Percentiles rank a stretch among this genome's conserved stretches.
Evolutionary conservation across 495 filamentous ascomycete species (phyloP).

Genomic region (Sphaerosporella brunnea): DNA sequence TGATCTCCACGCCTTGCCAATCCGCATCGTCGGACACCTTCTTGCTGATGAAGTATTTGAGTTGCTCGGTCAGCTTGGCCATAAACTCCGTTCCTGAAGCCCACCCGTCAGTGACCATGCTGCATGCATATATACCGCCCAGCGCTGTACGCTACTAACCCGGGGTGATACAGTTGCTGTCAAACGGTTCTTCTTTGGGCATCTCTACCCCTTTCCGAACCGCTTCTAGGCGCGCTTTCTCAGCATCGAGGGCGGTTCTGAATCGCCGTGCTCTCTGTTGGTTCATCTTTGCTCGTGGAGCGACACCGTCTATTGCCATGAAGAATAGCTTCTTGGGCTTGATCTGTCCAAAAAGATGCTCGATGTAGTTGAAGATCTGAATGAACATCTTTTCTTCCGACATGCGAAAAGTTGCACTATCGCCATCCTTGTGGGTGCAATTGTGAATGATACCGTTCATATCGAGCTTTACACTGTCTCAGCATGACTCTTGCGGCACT

Average conservation of each 20-base stretch:
- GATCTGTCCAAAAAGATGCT: conserved; percentile 96
- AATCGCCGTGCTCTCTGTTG: conserved; percentile 94
- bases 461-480: conserved; percentile 40
- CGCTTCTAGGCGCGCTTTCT: conserved; percentile 76
- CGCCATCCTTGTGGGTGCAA: conserved; percentile 84
- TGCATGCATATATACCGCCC: no score
- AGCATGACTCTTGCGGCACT: background rate
- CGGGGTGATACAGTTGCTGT: conserved; percentile 98
- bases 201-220: conserved; percentile 73
- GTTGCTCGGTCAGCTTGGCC: conserved; percentile 79
- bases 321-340: conserved; percentile 97
- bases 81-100: conserved; percentile 72
- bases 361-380: conserved; percentile 98
- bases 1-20: conserved; percentile 90
- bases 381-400: conserved; percentile 99
- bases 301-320: conserved; percentile 97
- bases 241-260: conserved; percentile 70
- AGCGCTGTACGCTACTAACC: conserved; percentile 34
- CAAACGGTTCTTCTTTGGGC: conserved; percentile 88
- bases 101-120: background rate
- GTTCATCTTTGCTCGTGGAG: conserved; percentile 98
- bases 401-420: conserved; percentile 78
- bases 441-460: conserved; percentile 99
- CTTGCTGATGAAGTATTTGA: conserved; percentile 98
- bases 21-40: conserved; percentile 93